phyloP scores from a whole-genome alignment of 2,329 filamentous ascomycete species.

The Penicillium sp. region DNA sequence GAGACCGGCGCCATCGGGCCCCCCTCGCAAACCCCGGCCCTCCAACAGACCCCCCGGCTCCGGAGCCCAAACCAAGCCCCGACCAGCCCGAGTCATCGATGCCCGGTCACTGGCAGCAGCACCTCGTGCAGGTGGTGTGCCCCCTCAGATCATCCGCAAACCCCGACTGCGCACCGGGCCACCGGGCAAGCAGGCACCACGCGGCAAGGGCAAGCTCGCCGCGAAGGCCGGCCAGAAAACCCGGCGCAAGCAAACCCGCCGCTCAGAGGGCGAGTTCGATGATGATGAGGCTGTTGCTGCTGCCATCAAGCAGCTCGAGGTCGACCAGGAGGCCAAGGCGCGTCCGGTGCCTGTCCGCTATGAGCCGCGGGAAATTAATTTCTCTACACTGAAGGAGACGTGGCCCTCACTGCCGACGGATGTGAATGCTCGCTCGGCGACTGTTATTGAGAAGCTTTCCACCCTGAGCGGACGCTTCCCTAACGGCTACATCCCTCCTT shows the following conservation, averaged over 20 bases:
- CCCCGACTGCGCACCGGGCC: slow-evolving; percentile 29
- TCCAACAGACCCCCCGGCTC: slow-evolving; percentile 18
- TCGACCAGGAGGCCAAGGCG: slow-evolving; percentile 33
- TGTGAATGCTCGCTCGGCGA: slow-evolving; percentile 28
- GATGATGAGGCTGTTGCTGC: slow-evolving; percentile 26
- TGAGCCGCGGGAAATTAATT: slow-evolving; percentile 35
- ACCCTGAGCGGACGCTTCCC: slow-evolving; percentile 38
- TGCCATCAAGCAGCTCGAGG: slow-evolving; percentile 33
- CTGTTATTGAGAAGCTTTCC: slow-evolving; percentile 39
- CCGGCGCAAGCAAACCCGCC: slow-evolving; percentile 15
- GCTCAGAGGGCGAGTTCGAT: slow-evolving; percentile 23
- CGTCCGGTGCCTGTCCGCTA: slow-evolving; percentile 39
- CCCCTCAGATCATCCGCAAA: slow-evolving; percentile 35
- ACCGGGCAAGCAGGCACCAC: slow-evolving; percentile 18
- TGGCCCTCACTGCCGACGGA: slow-evolving; percentile 44
- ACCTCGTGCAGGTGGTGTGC: slow-evolving; percentile 28
- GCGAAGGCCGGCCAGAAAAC: slow-evolving; percentile 18
- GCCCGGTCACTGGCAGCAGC: slow-evolving; percentile 41
- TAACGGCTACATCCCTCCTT: slow-evolving; percentile 38
- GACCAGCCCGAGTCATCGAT: slow-evolving; percentile 36
- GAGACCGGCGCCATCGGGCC: slow-evolving; percentile 7
- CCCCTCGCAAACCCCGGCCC: slow-evolving; percentile 23
- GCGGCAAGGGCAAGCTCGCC: slow-evolving; percentile 25
- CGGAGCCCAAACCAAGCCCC: slow-evolving; percentile 20
- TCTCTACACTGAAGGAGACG: slow-evolving; percentile 37